Evolutionary conservation across 2,329 filamentous ascomycete genomes (phyloP), one percentile per base, ranked within the genome.

Genomic region (Neofusicoccum kwambonambiense): DNA sequence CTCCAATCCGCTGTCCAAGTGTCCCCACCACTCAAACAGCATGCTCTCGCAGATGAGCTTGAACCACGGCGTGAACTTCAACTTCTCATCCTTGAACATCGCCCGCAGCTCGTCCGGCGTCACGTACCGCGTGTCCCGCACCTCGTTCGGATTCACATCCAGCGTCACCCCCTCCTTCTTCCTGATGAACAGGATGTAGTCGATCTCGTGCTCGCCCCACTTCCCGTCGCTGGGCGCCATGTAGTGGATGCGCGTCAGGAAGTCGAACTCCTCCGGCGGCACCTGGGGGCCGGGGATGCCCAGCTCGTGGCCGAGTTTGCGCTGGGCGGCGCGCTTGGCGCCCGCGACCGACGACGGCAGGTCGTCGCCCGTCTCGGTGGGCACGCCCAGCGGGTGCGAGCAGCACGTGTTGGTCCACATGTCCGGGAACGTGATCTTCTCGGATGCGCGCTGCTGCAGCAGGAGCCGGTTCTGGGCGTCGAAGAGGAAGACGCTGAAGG

Each of bases 341-440:
- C 95, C 95, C 70, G 87, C 83, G 65, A 98, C 83, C 4, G 93
- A 90, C 69, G 92, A 90, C 57, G 89, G 85, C 49, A 99, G 84
- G 70, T 90, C 90, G 37, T 88, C 86, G 68, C 95, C 95, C 31
- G 92, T 96, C 86, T 99, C 95, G 69, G 90, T 90, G 8, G 95
- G 91, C 70, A 97, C 90, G 64, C 92, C 91, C 67, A 99, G 86
- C 4, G 95, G 95, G 79, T 99, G 95, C 44, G 95, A 99, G 84
- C 95, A 99, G 86, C 95, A 99, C 37, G 95, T 99, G 81, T 99
- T 99, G 69, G 95, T 99, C 95, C 95, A 99, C 90, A 97, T 93
- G 77, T 97, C 92, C n/a, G 95, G 94, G 81, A 99, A 99, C 6
- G 95, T 99, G 76, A 99, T 99, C 84, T 99, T 99, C 82, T 98